A percentile compares a stretch with the other conserved stretches of the same genome.
Evolutionary conservation across 1,139 yeast species (phyloP).

Genomic region (Debaryomyces fabryi): DNA sequence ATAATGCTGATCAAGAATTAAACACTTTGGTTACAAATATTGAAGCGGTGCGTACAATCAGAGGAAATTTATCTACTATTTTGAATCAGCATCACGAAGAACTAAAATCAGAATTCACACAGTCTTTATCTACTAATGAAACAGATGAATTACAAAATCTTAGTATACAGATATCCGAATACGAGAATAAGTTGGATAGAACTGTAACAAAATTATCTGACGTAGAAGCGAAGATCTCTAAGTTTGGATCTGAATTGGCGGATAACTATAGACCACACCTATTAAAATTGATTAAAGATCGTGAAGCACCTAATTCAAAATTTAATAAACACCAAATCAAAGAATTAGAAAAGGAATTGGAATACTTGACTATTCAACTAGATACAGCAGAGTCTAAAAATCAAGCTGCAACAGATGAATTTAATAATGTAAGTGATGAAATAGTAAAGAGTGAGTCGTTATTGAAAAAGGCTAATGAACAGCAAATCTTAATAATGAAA

Average conservation of each 20-base stretch:
- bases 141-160: constrained; percentile 39
- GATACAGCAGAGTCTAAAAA: constrained; percentile 25
- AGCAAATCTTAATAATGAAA: constrained; percentile 56
- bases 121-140: constrained; percentile 50
- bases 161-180: constrained; percentile 37
- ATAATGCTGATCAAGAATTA: constrained; percentile 46
- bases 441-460: constrained; percentile 42
- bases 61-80: constrained; percentile 30
- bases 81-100: constrained; percentile 53
- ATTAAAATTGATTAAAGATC: constrained; percentile 38
- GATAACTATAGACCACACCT: constrained; percentile 47
- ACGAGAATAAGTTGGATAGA: constrained; percentile 45
- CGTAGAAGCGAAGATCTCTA: constrained; percentile 54
- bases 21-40: constrained; percentile 26
- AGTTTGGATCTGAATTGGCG: constrained; percentile 58
- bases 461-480: constrained; percentile 55
- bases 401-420: constrained; percentile 21
- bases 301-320: constrained; percentile 40
- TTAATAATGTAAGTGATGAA: constrained; percentile 30
- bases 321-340: constrained; percentile 44
- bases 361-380: constrained; percentile 25
- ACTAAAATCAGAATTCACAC: constrained; percentile 54
- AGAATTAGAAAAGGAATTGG: constrained; percentile 36
- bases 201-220: constrained; percentile 48
- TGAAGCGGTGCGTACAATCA: constrained; percentile 25